A percentile compares a stretch with the other conserved stretches of the same genome.
These are phyloP conservation scores for Lactifluus echinatus DNA, from an alignment of 768 basidiomycete species.

Conservation along the genomic window DNA sequence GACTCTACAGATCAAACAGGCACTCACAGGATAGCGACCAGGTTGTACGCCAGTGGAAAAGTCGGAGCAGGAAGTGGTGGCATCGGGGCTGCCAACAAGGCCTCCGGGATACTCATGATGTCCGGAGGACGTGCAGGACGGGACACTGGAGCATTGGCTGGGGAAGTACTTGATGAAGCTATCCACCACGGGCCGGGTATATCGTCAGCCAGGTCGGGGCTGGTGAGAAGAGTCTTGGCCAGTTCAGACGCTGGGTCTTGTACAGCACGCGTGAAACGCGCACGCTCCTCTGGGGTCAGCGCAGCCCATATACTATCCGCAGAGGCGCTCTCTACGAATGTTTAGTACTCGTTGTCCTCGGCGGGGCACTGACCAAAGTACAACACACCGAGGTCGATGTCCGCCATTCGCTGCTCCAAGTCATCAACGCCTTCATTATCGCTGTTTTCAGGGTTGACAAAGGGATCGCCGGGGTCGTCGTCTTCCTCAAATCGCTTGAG, in stretches of 20 bases:
- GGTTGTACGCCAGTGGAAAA: slow-evolving; percentile 52
- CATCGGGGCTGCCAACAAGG: slow-evolving; percentile 31
- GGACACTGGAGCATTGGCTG: background rate
- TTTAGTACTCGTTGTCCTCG: background rate
- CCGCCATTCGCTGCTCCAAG: slow-evolving; percentile 42
- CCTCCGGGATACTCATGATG: slow-evolving; percentile 36
- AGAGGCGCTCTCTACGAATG: slow-evolving; percentile 41
- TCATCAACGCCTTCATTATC: slow-evolving; percentile 32
- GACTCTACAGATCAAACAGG: background rate
- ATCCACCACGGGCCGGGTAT: slow-evolving; percentile 66
- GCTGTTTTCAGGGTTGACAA: slow-evolving; percentile 28
- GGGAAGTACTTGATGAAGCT: background rate
- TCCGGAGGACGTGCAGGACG: slow-evolving; percentile 34
- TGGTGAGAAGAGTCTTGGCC: slow-evolving; percentile 50
- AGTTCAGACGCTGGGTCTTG: slow-evolving; percentile 54
- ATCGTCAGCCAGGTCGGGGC: slow-evolving; percentile 44
- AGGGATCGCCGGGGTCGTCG: slow-evolving; percentile 32
- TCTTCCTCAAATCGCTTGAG: slow-evolving; percentile 68
- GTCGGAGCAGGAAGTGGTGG: slow-evolving; percentile 21
- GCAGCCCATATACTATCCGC: slow-evolving; percentile 52
- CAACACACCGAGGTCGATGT: slow-evolving; percentile 53
- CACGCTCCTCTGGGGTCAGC: slow-evolving; percentile 50
- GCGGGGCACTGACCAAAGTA: background rate
- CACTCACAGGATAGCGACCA: slow-evolving; percentile 58
- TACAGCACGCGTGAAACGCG: slow-evolving; percentile 50